Conservation (phyloP, 768 basidiomycete species). For the Scleroderma citrinum region DNA sequence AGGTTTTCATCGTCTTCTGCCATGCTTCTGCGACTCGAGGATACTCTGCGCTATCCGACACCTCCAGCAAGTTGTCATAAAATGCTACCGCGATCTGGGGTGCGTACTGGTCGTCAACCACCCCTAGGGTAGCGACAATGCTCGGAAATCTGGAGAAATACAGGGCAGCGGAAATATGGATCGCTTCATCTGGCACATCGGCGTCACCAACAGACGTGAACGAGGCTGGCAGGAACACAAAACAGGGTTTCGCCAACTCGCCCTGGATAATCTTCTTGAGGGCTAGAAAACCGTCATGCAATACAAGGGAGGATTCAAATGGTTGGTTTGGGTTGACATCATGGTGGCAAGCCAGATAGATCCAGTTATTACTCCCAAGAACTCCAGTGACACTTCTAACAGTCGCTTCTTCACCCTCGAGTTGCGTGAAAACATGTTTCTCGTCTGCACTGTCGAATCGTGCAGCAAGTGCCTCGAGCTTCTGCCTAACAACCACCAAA, state of each 20-base stretch:
- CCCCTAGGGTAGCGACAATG: constrained; percentile 29
- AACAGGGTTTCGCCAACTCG: not conserved
- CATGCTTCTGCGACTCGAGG: constrained; percentile 12
- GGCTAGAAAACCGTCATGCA: not conserved
- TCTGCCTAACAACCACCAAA: not conserved
- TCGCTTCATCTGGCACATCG: constrained; percentile 20
- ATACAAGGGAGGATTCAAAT: constrained; percentile 14
- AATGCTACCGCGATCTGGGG: constrained; percentile 10
- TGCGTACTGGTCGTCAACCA: constrained; percentile 19
- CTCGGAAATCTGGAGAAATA: constrained; percentile 15
- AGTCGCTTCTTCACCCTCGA: not conserved
- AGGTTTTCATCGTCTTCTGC: constrained; percentile 7
- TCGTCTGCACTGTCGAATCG: not conserved
- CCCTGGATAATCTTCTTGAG: not conserved
- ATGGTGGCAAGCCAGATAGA: not conserved
- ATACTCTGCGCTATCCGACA: constrained; percentile 12
- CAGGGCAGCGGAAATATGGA: constrained; percentile 28
- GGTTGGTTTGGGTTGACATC: constrained; percentile 3
- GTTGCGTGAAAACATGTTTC: not conserved
- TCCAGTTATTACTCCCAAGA: not conserved
- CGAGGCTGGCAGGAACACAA: constrained; percentile 29
- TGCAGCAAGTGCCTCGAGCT: not conserved
- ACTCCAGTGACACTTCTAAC: not conserved
- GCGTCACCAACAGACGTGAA: constrained; percentile 22
- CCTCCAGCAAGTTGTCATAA: constrained; percentile 13